Percentiles rank a stretch among this genome's conserved stretches.
These are phyloP conservation scores for Stephanodiscus triporus DNA, from an alignment of 108 stramenopile genomes.

Conservation along the genomic window DNA sequence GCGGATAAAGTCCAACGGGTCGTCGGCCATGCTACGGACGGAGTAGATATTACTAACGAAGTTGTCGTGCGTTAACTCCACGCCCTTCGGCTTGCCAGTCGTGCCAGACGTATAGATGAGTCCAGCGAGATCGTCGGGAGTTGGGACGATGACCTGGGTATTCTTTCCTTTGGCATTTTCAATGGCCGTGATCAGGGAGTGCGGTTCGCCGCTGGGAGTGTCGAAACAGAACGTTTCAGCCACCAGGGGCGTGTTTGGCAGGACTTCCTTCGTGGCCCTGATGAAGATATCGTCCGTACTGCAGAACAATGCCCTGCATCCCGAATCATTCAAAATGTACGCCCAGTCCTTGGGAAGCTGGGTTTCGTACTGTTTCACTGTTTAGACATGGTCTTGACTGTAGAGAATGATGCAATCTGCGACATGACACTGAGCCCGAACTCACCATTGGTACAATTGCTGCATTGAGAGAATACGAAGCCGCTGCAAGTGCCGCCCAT, in stretches of 20 bases:
- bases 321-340: constrained; percentile 94
- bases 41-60: constrained; percentile 81
- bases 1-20: constrained; percentile 80
- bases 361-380: constrained; percentile 79
- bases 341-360: constrained; percentile 93
- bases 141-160: constrained; percentile 57
- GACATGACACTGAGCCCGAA: not conserved
- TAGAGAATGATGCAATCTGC: not conserved
- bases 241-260: constrained; percentile 79
- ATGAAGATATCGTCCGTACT: constrained; percentile 88
- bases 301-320: constrained; percentile 77
- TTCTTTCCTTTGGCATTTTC: constrained; percentile 44
- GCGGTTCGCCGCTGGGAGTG: constrained; percentile 69
- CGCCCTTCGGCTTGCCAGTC: constrained; percentile 97
- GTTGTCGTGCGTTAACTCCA: constrained; percentile 92
- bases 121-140: constrained; percentile 89
- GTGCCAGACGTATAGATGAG: constrained; percentile 98
- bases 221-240: constrained; percentile 73
- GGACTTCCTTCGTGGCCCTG: constrained; percentile 71
- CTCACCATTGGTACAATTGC: constrained; percentile 89
- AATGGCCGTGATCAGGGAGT: constrained; percentile 72
- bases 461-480: constrained; percentile 91
- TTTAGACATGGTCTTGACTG: not conserved
- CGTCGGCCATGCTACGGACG: constrained; percentile 72
- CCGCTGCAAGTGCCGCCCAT: constrained; percentile 90